A percentile compares a stretch with the other conserved stretches of the same genome.
phyloP scores from a whole-genome alignment of 73 alveolate genomes.

The Tetrahymena thermophila region DNA sequence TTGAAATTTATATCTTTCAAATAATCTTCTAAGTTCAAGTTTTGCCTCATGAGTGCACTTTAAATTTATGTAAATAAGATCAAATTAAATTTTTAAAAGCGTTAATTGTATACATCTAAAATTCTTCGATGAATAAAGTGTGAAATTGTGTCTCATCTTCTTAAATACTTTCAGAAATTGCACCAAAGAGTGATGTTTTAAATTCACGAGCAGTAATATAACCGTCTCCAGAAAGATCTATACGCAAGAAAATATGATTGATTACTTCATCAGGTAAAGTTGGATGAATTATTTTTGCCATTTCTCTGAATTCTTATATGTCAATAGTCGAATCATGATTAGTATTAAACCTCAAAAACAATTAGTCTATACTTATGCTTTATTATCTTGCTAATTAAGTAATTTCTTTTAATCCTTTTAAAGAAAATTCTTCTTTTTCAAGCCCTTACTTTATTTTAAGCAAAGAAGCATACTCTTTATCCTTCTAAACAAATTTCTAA shows the following conservation, averaged over 20 bases:
- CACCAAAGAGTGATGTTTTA: background rate
- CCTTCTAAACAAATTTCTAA: background rate
- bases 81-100: background rate
- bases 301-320: background rate
- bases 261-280: background rate
- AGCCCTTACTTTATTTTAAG: background rate
- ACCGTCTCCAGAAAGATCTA: background rate
- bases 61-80: background rate
- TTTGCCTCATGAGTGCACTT: background rate
- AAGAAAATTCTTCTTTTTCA: background rate
- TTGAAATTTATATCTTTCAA: background rate
- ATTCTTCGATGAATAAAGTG: background rate
- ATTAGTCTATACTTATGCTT: background rate
- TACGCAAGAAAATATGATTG: background rate
- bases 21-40: background rate
- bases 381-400: background rate
- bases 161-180: background rate
- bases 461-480: background rate
- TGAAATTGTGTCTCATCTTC: background rate
- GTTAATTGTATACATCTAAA: background rate
- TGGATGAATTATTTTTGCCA: background rate
- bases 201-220: background rate
- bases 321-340: background rate
- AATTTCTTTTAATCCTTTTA: background rate
- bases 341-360: background rate